A percentile compares a stretch with the other conserved stretches of the same genome.
Conservation (phyloP, 345 rosid genomes). For the Clausena lansium region DNA sequence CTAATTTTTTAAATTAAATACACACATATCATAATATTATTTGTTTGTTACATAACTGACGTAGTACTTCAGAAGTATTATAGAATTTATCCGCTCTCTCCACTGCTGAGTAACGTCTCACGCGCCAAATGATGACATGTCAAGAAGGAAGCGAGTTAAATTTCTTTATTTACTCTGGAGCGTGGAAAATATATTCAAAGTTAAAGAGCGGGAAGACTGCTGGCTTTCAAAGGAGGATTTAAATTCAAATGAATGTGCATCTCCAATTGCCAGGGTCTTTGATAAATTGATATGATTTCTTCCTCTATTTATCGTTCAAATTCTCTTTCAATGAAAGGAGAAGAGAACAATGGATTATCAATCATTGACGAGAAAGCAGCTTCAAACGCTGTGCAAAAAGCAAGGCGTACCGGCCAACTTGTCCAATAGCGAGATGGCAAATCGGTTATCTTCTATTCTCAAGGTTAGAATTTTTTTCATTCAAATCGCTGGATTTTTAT, state of each 20-base stretch:
- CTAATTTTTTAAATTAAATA: no score
- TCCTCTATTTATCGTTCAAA: neutral
- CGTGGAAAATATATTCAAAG: neutral
- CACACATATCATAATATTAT: no score
- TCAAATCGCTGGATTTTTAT: neutral
- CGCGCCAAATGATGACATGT: neutral
- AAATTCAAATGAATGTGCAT: conserved; percentile 2
- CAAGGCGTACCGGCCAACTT: conserved; percentile 58
- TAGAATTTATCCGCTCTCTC: no score
- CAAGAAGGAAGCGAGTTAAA: neutral
- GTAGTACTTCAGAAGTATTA: no score
- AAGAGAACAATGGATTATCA: conserved; percentile 38
- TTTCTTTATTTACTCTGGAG: no score
- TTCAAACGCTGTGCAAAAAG: conserved; percentile 60
- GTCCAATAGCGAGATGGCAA: conserved; percentile 55
- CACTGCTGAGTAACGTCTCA: neutral
- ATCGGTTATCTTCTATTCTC: conserved; percentile 28
- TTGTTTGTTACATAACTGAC: no score
- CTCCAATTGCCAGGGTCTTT: neutral
- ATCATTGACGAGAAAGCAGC: conserved; percentile 48
- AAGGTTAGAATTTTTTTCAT: conserved; percentile 28
- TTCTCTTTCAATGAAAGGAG: neutral
- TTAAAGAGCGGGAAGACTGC: conserved; percentile 12
- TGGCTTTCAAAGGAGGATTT: neutral
- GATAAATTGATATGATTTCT: neutral